phyloP scores from a whole-genome alignment of 148 eudicot genomes.

The Chenopodium suecicum region DNA sequence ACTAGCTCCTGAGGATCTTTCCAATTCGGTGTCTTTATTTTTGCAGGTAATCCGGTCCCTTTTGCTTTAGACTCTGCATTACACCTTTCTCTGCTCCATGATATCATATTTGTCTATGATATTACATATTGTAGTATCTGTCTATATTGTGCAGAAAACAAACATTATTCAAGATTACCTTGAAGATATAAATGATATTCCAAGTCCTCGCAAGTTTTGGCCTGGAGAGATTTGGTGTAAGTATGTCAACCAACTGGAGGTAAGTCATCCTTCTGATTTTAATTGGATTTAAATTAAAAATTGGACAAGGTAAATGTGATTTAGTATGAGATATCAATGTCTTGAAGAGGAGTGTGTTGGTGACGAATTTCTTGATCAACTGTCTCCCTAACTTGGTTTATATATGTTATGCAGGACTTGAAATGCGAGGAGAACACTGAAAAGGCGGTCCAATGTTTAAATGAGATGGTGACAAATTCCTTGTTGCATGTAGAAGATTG shows the following conservation, averaged over 20 bases:
- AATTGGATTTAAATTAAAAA: background rate
- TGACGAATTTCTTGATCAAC: background rate
- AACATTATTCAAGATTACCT: constrained; percentile 87
- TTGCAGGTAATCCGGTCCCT: constrained; percentile 63
- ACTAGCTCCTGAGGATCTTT: constrained; percentile 52
- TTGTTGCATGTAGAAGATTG: constrained; percentile 76
- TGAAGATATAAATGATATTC: constrained; percentile 93
- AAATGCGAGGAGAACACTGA: constrained; percentile 76
- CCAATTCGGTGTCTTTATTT: constrained; percentile 91
- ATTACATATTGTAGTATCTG: constrained; percentile 13
- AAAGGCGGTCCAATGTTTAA: constrained; percentile 82
- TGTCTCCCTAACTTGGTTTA: background rate
- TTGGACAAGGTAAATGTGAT: background rate
- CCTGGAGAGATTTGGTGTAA: constrained; percentile 90
- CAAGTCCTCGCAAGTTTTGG: constrained; percentile 94
- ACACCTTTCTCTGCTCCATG: background rate
- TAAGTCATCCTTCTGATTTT: constrained; percentile 21
- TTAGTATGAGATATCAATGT: background rate
- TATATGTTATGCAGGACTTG: constrained; percentile 53
- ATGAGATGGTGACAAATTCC: constrained; percentile 95
- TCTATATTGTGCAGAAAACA: constrained; percentile 63
- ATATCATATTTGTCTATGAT: background rate
- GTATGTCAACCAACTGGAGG: constrained; percentile 89
- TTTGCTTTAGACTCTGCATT: constrained; percentile 2
- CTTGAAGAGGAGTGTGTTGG: background rate